These are phyloP conservation scores for Coccomyxa subellipsoidea DNA, from an alignment of 163 green algal species.

Conservation along the genomic window DNA sequence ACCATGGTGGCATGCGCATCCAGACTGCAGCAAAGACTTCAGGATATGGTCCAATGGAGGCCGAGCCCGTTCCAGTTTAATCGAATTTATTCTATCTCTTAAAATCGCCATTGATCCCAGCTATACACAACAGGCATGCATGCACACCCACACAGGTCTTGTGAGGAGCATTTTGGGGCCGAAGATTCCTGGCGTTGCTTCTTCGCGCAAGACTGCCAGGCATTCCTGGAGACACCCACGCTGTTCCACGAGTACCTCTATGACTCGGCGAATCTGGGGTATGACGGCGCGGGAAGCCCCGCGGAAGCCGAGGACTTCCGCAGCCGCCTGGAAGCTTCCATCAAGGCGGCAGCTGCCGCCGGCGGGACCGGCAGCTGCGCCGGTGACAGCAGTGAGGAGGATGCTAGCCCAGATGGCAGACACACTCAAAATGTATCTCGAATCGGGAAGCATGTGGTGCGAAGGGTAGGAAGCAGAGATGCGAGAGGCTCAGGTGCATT, in stretches of 20 bases:
- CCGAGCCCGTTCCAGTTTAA: no score
- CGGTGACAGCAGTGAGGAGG: not conserved
- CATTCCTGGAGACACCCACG: not conserved
- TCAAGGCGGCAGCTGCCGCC: not conserved
- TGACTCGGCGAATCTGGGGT: conserved; percentile 21
- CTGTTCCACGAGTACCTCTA: conserved; percentile 23
- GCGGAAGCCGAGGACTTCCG: conserved; percentile 7
- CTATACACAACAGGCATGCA: no score
- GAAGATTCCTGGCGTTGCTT: conserved; percentile 18
- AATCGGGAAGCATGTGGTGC: no score
- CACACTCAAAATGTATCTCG: no score
- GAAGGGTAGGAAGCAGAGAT: not conserved
- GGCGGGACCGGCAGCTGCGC: not conserved
- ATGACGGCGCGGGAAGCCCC: not conserved
- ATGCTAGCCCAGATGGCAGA: not conserved
- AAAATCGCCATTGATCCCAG: no score
- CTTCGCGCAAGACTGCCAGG: conserved; percentile 6
- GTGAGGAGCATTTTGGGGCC: not conserved
- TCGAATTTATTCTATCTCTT: no score
- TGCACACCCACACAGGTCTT: conserved; percentile 1
- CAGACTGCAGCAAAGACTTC: no score
- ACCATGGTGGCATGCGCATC: no score
- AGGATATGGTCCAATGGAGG: no score
- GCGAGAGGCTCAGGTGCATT: no score
- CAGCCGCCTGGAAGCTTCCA: not conserved